Evolutionary conservation across 2,329 filamentous ascomycete species (phyloP).

Genomic region (Fusarium setosum): DNA sequence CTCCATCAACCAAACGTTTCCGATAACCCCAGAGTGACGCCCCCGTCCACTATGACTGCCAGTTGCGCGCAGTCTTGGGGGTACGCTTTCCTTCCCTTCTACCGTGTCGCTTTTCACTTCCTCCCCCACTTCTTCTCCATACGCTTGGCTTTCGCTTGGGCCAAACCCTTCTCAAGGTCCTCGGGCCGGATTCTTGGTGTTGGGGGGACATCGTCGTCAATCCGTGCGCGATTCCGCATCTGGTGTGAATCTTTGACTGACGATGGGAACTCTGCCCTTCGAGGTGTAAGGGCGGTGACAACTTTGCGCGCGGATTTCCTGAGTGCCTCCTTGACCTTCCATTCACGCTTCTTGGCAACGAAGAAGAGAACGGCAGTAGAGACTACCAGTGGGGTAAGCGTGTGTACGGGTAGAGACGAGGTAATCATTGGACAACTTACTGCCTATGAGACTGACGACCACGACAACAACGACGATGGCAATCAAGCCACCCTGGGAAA

Average conservation of each 20-base stretch:
- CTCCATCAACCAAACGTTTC: background rate
- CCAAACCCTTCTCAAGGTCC: slow-evolving; percentile 70
- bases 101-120: slow-evolving; percentile 11
- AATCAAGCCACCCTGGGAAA: slow-evolving; percentile 77
- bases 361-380: slow-evolving; percentile 77
- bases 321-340: slow-evolving; percentile 80
- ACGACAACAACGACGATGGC: slow-evolving; percentile 81
- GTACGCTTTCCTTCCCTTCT: background rate
- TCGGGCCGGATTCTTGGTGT: slow-evolving; percentile 65
- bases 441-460: slow-evolving; percentile 73
- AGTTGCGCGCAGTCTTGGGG: background rate
- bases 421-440: slow-evolving; percentile 62
- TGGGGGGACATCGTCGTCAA: slow-evolving; percentile 67
- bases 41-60: background rate
- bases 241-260: slow-evolving; percentile 59
- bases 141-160: slow-evolving; percentile 50
- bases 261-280: slow-evolving; percentile 69
- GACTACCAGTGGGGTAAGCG: slow-evolving; percentile 56
- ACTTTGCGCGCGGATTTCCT: slow-evolving; percentile 74
- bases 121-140: slow-evolving; percentile 44
- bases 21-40: background rate
- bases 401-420: background rate
- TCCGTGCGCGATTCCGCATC: slow-evolving; percentile 54
- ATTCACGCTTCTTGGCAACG: slow-evolving; percentile 85
- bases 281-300: slow-evolving; percentile 70